phyloP scores from a whole-genome alignment of 768 basidiomycete genomes.

The Pulveroboletus sp. region DNA sequence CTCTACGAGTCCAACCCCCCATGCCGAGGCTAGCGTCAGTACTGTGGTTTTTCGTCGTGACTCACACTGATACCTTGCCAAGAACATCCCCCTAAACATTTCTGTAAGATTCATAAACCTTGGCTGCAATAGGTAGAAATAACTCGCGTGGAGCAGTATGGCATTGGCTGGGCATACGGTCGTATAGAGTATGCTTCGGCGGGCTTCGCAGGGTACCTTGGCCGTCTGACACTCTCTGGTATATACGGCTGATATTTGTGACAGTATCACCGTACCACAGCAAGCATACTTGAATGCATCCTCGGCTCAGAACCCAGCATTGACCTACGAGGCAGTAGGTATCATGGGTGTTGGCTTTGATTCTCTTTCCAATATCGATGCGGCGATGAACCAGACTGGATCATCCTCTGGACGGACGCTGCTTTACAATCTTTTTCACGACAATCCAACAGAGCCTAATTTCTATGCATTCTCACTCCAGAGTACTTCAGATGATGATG shows the following conservation, averaged over 20 bases:
- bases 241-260: slow-evolving; percentile 5
- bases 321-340: slow-evolving; percentile 66
- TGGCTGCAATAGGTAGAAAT: background rate
- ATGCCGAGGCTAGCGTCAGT: slow-evolving; percentile 45
- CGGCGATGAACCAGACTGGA: slow-evolving; percentile 50
- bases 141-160: slow-evolving; percentile 48
- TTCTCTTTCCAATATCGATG: slow-evolving; percentile 68
- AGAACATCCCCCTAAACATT: slow-evolving; percentile 51
- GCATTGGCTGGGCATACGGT: slow-evolving; percentile 75
- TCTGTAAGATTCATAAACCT: slow-evolving; percentile 40
- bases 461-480: slow-evolving; percentile 77
- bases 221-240: background rate
- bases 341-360: slow-evolving; percentile 77
- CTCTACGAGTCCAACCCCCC: slow-evolving; percentile 46
- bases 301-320: slow-evolving; percentile 63
- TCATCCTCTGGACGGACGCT: slow-evolving; percentile 61
- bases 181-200: slow-evolving; percentile 56
- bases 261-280: slow-evolving; percentile 55
- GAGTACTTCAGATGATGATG: slow-evolving; percentile 49
- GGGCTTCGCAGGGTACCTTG: slow-evolving; percentile 63
- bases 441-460: slow-evolving; percentile 68
- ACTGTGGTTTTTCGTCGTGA: background rate
- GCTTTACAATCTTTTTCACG: slow-evolving; percentile 69
- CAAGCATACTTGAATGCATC: slow-evolving; percentile 72
- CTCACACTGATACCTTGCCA: slow-evolving; percentile 19